Percentiles rank a stretch among this genome's conserved stretches.
phyloP scores from a whole-genome alignment of 768 basidiomycete genomes.

The Serpula lacrymans region DNA sequence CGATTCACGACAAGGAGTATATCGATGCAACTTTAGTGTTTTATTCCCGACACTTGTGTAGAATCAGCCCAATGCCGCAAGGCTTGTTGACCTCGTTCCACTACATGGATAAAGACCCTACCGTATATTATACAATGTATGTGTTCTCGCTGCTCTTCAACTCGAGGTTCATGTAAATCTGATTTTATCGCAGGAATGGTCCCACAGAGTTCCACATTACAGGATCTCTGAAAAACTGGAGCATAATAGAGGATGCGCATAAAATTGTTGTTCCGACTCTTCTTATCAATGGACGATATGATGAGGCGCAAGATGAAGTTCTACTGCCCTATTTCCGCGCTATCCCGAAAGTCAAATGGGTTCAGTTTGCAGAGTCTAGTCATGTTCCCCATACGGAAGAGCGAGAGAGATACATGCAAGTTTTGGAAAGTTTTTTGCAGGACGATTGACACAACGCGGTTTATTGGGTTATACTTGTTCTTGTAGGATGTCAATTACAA shows the following conservation, averaged over 20 bases:
- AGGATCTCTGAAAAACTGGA: constrained; percentile 33
- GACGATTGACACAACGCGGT: constrained; percentile 7
- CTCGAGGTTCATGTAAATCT: not conserved
- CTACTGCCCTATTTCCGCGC: constrained; percentile 31
- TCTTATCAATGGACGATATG: constrained; percentile 34
- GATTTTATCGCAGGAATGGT: constrained; percentile 30
- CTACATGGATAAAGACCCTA: constrained; percentile 40
- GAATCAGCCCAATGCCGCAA: constrained; percentile 42
- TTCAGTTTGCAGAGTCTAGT: constrained; percentile 33
- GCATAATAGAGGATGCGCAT: constrained; percentile 28
- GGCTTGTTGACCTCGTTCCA: constrained; percentile 31
- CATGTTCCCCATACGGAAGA: constrained; percentile 37
- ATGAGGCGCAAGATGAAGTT: constrained; percentile 30
- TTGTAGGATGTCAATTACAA: too few relatives aligned
- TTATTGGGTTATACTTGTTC: too few relatives aligned
- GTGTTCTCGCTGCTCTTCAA: constrained; percentile 8
- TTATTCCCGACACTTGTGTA: constrained; percentile 42
- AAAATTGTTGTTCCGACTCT: constrained; percentile 32
- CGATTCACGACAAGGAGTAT: constrained; percentile 43
- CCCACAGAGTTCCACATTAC: constrained; percentile 35
- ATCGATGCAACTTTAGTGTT: constrained; percentile 38
- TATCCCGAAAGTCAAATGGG: constrained; percentile 33
- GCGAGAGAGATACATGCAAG: constrained; percentile 30
- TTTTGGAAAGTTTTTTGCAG: constrained; percentile 29
- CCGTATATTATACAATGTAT: constrained; percentile 47